Conservation (phyloP, 2,329 filamentous ascomycete species). For the Beauveria rudraprayagi region DNA sequence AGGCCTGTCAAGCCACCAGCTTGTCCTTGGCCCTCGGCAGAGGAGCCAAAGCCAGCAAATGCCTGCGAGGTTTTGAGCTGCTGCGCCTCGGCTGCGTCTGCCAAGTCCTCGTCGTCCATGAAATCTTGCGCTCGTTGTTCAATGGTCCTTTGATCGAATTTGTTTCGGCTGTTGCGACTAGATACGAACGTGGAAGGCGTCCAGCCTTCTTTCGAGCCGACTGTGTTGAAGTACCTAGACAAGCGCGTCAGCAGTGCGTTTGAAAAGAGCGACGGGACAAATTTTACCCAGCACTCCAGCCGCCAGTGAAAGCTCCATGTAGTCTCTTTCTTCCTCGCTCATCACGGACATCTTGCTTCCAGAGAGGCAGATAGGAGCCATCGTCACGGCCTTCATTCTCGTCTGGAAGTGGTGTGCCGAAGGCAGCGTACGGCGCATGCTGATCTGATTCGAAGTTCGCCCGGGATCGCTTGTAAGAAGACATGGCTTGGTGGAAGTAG, state of each 20-base stretch:
- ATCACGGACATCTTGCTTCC: slow-evolving; percentile 96
- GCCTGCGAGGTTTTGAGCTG: slow-evolving; percentile 63
- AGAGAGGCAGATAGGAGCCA: slow-evolving; percentile 87
- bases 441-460: slow-evolving; percentile 70
- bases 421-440: slow-evolving; percentile 66
- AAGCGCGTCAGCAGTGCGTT: not conserved
- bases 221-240: slow-evolving; percentile 89
- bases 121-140: slow-evolving; percentile 73
- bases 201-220: slow-evolving; percentile 98
- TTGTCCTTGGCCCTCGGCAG: slow-evolving; percentile 44
- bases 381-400: slow-evolving; percentile 76
- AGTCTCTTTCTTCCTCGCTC: slow-evolving; percentile 83
- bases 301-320: slow-evolving; percentile 93
- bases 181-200: slow-evolving; percentile 86
- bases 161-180: slow-evolving; percentile 70
- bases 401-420: slow-evolving; percentile 77
- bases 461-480: slow-evolving; percentile 75
- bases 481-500: not conserved
- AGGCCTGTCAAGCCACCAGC: slow-evolving; percentile 53
- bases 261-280: not conserved
- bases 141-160: slow-evolving; percentile 42
- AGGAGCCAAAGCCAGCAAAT: slow-evolving; percentile 70
- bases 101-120: slow-evolving; percentile 96
- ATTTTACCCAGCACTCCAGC: slow-evolving; percentile 86
- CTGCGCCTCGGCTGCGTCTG: slow-evolving; percentile 72